These are phyloP conservation scores for Flagelloscypha sp. DNA, from an alignment of 768 basidiomycete genomes.

Conservation along the genomic window DNA sequence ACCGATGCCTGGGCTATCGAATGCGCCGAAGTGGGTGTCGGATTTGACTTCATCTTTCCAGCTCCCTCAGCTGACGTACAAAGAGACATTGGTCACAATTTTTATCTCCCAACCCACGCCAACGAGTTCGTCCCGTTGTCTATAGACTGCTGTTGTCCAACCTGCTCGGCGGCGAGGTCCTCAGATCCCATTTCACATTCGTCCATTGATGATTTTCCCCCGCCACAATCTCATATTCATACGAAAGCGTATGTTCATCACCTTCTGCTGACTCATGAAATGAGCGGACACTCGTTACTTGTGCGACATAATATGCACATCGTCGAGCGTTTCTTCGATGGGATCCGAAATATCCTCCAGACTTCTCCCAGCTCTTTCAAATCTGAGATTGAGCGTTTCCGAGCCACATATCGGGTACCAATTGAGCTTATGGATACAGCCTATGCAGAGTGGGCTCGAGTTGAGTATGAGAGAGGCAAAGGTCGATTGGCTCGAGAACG, in stretches of 20 bases:
- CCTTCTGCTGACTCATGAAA: conserved; percentile 81
- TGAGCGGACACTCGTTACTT: conserved; percentile 75
- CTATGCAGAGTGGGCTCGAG: conserved; percentile 19
- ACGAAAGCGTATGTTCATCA: conserved; percentile 73
- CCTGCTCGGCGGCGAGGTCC: conserved; percentile 44
- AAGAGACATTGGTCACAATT: conserved; percentile 58
- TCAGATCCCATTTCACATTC: conserved; percentile 36
- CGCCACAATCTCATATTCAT: conserved; percentile 26
- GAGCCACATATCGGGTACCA: too few relatives aligned
- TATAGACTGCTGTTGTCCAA: conserved; percentile 37
- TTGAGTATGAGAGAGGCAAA: conserved; percentile 67
- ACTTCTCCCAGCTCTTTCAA: too few relatives aligned
- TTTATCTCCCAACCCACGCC: conserved; percentile 53
- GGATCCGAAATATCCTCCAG: conserved; percentile 39
- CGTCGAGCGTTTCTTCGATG: conserved; percentile 54
- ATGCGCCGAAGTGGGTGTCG: conserved; percentile 63
- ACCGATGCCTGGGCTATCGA: conserved; percentile 61
- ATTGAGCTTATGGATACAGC: conserved; percentile 1
- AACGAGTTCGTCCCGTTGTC: conserved; percentile 54
- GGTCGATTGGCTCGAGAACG: conserved; percentile 65
- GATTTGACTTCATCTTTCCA: conserved; percentile 75
- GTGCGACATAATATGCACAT: conserved; percentile 69
- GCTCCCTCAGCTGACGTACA: conserved; percentile 21
- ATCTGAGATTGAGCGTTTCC: too few relatives aligned
- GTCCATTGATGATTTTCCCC: conserved; percentile 22